Evolutionary conservation across 1,139 yeast genomes (phyloP).

Genomic region (Sugiyamaella castrensis): DNA sequence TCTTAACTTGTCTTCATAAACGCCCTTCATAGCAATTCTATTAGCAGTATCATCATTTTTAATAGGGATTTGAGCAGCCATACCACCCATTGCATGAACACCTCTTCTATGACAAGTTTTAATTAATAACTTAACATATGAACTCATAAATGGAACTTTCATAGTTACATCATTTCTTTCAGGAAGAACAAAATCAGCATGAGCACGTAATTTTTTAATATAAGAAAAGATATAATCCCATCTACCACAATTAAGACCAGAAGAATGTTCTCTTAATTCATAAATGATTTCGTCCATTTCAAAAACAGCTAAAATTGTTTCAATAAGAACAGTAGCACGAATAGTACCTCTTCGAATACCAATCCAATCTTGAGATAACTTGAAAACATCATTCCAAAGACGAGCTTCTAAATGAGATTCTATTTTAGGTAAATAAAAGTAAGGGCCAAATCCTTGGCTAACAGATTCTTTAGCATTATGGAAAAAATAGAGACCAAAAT

Average conservation of each 20-base stretch:
- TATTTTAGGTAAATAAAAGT: slow-evolving; percentile 77
- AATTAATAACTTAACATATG: slow-evolving; percentile 64
- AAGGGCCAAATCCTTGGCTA: slow-evolving; percentile 67
- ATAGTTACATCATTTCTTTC: slow-evolving; percentile 73
- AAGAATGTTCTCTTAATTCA: slow-evolving; percentile 69
- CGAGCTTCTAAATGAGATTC: slow-evolving; percentile 78
- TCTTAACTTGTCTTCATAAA: slow-evolving; percentile 66
- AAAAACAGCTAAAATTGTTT: slow-evolving; percentile 73
- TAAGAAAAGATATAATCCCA: slow-evolving; percentile 80
- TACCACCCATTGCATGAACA: slow-evolving; percentile 80
- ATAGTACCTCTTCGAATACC: slow-evolving; percentile 68
- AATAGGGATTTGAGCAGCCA: slow-evolving; percentile 83
- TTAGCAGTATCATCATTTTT: slow-evolving; percentile 65
- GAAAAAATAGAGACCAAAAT: slow-evolving; percentile 73
- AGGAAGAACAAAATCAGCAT: slow-evolving; percentile 62
- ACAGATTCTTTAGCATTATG: slow-evolving; percentile 65
- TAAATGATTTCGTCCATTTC: slow-evolving; percentile 81
- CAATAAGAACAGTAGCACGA: slow-evolving; percentile 75
- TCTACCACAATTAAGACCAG: slow-evolving; percentile 78
- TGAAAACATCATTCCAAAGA: slow-evolving; percentile 75
- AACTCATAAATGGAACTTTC: slow-evolving; percentile 72
- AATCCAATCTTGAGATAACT: slow-evolving; percentile 64
- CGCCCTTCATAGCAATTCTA: slow-evolving; percentile 66
- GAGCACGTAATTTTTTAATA: slow-evolving; percentile 64
- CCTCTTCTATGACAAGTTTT: slow-evolving; percentile 72